Percentiles rank a stretch among this genome's conserved stretches.
Evolutionary conservation across 352 stramenopile genomes (phyloP).

Genomic region (Saprolegnia parasitica): DNA sequence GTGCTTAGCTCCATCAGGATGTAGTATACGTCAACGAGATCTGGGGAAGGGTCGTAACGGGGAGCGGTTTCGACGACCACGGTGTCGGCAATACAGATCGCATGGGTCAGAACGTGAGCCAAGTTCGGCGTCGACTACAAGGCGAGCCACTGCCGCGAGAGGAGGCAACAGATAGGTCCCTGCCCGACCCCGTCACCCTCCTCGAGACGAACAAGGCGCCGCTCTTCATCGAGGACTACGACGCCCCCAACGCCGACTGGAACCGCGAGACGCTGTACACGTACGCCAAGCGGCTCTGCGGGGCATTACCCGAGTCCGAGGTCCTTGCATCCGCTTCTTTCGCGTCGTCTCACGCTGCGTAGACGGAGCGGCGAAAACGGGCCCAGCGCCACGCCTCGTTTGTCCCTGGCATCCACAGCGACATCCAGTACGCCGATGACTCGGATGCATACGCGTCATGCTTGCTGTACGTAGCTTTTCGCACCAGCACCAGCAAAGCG

Average conservation of each 20-base stretch:
- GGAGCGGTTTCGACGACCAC: neutral
- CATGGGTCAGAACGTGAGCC: neutral
- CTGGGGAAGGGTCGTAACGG: neutral
- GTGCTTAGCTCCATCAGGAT: too few relatives aligned
- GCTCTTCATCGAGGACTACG: constrained; percentile 54
- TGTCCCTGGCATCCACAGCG: constrained; percentile 23
- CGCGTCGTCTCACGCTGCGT: neutral
- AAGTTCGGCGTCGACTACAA: neutral
- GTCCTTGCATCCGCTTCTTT: constrained; percentile 22
- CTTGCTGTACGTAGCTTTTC: constrained; percentile 6
- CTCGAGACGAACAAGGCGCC: constrained; percentile 22
- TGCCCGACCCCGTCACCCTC: neutral
- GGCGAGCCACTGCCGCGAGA: neutral
- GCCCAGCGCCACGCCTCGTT: constrained; percentile 32
- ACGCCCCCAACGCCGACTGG: constrained; percentile 44
- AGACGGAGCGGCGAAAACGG: constrained; percentile 34
- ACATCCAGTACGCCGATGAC: constrained; percentile 7
- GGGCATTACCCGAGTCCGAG: constrained; percentile 49
- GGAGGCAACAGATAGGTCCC: neutral
- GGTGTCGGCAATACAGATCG: neutral
- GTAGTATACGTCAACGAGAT: too few relatives aligned
- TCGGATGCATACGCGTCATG: neutral
- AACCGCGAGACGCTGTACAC: constrained; percentile 47
- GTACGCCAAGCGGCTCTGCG: constrained; percentile 54
- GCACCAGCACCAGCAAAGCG: neutral